Evolutionary conservation across 208 protist species (phyloP), one percentile per base, ranked within the genome.

Genomic region (Wallacemonas rigidus): DNA sequence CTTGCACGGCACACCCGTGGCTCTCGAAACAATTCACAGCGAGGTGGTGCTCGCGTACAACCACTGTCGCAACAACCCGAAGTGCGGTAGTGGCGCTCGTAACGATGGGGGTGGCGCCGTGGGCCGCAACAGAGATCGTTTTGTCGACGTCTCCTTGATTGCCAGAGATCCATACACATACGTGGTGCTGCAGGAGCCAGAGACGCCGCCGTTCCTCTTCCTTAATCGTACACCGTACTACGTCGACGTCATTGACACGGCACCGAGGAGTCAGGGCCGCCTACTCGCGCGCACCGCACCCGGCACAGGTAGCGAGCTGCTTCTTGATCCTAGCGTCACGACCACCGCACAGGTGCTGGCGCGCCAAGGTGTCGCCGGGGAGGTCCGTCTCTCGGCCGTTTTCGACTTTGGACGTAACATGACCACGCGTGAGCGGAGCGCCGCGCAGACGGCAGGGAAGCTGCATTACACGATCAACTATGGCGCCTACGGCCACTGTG

Each of bases 101-200:
- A 36, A 45, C 55, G 71, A 51, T n/a, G 68, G 58, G 14, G 53
- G 4, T 57, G 40, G 57, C 55, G 14, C 45, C 36, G 14, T 2
- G 50, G 36, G 55, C 9, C 56, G 45, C 57, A 40, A 82, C 3
- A 65, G 79, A 1, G 87, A 92, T 67, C 77, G 81, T 26, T 87
- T 88, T 50, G 61, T 93, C 36, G 90, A 97, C 36, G 83, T 90
- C 26, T 89, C 87, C 2, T 71, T 97, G 14, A 77, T 86, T 11
- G 75, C 80, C 17, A 71, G 81, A 3, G 87, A 80, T 17, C 73
- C 90, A 51, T 94, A 94, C 81, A 97, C 92, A 2, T 97, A 90
- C 74, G 76, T 97, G 1, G 83, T 89, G 12, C 41, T 97, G 36
- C 87, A 95, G 71, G 78, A 83, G 48, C 80, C 83, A n/a, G 63